Conservation (phyloP, 1,284 basidiomycete genomes). For the Stygiomarasmius scandens region DNA sequence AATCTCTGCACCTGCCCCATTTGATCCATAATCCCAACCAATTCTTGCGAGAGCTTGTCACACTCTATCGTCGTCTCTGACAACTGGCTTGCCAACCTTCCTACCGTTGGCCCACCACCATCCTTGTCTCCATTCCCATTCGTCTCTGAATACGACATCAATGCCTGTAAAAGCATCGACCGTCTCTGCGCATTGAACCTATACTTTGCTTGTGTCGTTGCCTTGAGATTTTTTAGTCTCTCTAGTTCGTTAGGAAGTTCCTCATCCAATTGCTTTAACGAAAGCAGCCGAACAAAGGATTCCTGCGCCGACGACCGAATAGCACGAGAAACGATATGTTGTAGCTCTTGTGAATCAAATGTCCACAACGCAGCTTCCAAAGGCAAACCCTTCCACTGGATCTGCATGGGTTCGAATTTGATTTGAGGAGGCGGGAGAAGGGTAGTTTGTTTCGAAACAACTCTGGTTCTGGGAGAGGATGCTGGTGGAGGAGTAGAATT, state of each 20-base stretch:
- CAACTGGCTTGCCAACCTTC: conserved; percentile 55
- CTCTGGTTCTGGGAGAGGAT: conserved; percentile 21
- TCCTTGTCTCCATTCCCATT: conserved; percentile 30
- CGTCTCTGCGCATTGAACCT: conserved; percentile 70
- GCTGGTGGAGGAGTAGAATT: conserved; percentile 10
- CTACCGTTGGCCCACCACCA: conserved; percentile 32
- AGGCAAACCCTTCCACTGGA: conserved; percentile 67
- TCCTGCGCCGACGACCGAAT: conserved; percentile 72
- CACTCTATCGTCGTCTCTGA: conserved; percentile 60
- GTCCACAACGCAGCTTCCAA: conserved; percentile 79
- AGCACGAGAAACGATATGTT: conserved; percentile 71
- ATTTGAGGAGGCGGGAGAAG: conserved; percentile 50
- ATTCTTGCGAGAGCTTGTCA: conserved; percentile 58
- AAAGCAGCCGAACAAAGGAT: conserved; percentile 71
- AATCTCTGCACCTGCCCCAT: conserved; percentile 61
- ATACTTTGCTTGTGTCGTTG: conserved; percentile 62
- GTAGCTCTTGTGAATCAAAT: conserved; percentile 67
- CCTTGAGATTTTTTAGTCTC: conserved; percentile 53
- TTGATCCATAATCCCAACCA: conserved; percentile 63
- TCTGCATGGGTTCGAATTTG: conserved; percentile 56
- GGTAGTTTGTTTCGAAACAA: conserved; percentile 34
- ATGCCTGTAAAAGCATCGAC: conserved; percentile 69
- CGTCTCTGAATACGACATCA: conserved; percentile 46
- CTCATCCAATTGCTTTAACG: conserved; percentile 59
- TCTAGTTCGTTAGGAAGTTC: conserved; percentile 60